Conservation (phyloP, 169 alveolate species). For the Toxoplasma gondii region DNA sequence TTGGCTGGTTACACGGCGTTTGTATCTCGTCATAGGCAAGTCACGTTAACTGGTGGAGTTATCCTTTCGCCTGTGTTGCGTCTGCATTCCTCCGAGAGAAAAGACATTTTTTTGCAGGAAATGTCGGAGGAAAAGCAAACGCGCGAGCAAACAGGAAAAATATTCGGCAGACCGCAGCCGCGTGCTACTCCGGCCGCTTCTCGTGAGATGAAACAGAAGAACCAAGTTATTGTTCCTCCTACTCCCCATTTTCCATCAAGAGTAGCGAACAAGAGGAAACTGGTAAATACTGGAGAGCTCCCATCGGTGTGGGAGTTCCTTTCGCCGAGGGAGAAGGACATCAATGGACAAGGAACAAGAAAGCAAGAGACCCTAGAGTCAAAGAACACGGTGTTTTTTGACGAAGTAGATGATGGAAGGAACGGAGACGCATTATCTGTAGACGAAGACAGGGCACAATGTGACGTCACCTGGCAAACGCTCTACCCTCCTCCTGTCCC, state of each 20-base stretch:
- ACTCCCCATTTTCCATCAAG: neutral
- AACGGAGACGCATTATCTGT: no score
- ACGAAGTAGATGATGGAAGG: no score
- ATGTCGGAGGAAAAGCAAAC: neutral
- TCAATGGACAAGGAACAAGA: no score
- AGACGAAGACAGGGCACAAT: no score
- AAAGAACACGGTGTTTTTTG: no score
- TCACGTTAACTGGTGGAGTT: neutral
- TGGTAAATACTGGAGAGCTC: neutral
- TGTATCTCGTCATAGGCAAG: neutral
- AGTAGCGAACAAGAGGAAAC: neutral
- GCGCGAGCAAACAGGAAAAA: neutral
- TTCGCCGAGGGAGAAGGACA: neutral
- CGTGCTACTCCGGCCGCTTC: no score
- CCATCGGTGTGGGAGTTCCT: neutral
- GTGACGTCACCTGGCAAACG: neutral
- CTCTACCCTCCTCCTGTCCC: slow-evolving; percentile 17
- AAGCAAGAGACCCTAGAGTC: no score
- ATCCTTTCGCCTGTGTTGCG: neutral
- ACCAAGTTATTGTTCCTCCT: neutral
- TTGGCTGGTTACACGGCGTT: slow-evolving; percentile 1
- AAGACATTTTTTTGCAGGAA: neutral
- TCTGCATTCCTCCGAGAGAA: slow-evolving; percentile 17
- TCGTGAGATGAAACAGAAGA: no score
- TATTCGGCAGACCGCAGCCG: neutral